Base-by-base conservation (phyloP, 768 basidiomycete genomes). In the Termitomyces sp. region DNA sequence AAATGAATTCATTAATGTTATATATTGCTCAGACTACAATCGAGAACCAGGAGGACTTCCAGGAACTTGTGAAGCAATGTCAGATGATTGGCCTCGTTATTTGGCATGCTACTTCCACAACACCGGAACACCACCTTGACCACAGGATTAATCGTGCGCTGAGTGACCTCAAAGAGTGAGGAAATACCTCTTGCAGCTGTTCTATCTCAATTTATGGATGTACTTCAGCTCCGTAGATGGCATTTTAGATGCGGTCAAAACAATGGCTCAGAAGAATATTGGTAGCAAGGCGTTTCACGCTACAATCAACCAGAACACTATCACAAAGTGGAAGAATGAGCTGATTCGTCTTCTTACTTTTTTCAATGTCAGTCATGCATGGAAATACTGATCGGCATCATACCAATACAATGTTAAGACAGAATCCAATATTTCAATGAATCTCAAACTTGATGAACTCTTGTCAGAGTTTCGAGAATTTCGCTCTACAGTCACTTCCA, bases 361-460 rank as follows among this genome's bases (percentile, higher is more conserved):
- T 4, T 58, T 62, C 19, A 62, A 58, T 28, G 61, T 60, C 9
- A 55, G 40, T 27, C 9, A 9, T 21, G 0, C 0, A 42, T 2
- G 12, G 3, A 11, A 11, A 7, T 32, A 6, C n/a, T 3, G 9
- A 8, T 32, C 3, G 2, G 1, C 12, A 21, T 7, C 2, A 1
- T 12, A 47, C 11, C 10, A 8, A 32, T 6, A 2, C 3, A 49
- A 16, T 34, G 3, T 2, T 4, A 12, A 48, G 47, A 52, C 47
- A 3, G 61, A 61, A 37, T 34, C 57, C 14, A 59, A 54, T 28
- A 56, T 61, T 1, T 28, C 55, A 0, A 30, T 35, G 10, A 62
- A 59, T 30, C 8, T 56, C 14, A 61, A 61, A 11, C 39, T 57
- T 8, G 57, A 61, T 19, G 39, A 61, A 37, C 48, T 61, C 3